Conservation (phyloP, 1,284 basidiomycete genomes). For the Moniliophthora roreri region DNA sequence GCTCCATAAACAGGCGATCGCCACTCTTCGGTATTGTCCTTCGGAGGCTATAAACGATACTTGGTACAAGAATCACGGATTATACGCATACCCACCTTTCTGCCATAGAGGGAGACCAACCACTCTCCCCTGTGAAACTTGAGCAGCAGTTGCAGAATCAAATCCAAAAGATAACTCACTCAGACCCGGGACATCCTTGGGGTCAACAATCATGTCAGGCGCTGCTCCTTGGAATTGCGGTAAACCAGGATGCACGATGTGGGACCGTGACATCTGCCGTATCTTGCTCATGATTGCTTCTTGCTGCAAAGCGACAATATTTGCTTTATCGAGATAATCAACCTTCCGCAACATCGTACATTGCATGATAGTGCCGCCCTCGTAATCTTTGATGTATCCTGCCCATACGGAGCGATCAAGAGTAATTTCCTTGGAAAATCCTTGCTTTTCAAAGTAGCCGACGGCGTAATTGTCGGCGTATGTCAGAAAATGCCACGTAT, state of each 20-base stretch:
- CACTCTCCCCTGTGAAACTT: constrained; percentile 70
- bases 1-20: constrained; percentile 74
- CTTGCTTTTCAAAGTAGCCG: constrained; percentile 99
- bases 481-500: constrained; percentile 94
- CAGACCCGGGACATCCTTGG: constrained; percentile 82
- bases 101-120: constrained; percentile 90
- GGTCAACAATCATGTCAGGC: constrained; percentile 54
- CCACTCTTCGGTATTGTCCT: constrained; percentile 52
- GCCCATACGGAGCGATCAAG: constrained; percentile 93
- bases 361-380: constrained; percentile 99
- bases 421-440: constrained; percentile 97
- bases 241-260: constrained; percentile 85
- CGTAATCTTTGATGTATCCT: constrained; percentile 99
- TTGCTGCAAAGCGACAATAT: constrained; percentile 81
- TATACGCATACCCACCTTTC: constrained; percentile 48
- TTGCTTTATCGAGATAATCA: constrained; percentile 84
- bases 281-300: constrained; percentile 91
- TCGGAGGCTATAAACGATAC: constrained; percentile 10
- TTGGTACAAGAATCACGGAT: not conserved
- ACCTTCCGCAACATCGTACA: constrained; percentile 93
- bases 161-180: constrained; percentile 43
- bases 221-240: constrained; percentile 68
- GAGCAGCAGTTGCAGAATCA: constrained; percentile 7
- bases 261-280: constrained; percentile 82
- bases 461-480: constrained; percentile 99